phyloP scores from a whole-genome alignment of 2,329 filamentous ascomycete genomes.

The Penicillium sp. region DNA sequence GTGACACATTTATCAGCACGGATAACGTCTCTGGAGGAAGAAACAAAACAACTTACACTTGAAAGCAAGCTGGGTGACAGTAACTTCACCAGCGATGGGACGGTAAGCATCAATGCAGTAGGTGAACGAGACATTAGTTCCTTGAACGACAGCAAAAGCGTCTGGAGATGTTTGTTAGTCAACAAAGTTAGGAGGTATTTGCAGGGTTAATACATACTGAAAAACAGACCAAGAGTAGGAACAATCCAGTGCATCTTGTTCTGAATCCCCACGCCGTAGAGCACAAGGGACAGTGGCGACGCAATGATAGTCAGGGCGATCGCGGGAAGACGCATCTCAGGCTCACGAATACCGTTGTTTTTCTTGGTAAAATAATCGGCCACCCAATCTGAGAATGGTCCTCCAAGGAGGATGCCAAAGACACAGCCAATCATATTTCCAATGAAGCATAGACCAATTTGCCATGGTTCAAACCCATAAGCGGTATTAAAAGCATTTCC shows the following conservation, averaged over 20 bases:
- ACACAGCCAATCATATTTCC: background rate
- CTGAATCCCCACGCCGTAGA: background rate
- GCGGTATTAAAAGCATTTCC: background rate
- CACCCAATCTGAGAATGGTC: constrained; percentile 37
- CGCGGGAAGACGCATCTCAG: constrained; percentile 34
- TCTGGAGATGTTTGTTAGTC: background rate
- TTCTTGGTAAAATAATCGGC: constrained; percentile 29
- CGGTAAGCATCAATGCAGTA: background rate
- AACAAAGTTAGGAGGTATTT: background rate
- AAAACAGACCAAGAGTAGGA: background rate
- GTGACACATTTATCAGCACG: background rate
- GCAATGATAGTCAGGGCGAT: background rate
- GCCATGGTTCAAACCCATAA: background rate
- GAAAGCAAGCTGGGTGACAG: background rate
- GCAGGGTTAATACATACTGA: background rate
- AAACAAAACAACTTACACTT: background rate
- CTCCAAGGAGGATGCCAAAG: constrained; percentile 51
- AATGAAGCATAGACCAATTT: background rate
- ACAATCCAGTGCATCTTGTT: background rate
- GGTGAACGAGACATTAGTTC: background rate
- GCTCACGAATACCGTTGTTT: constrained; percentile 33
- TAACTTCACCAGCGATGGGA: background rate
- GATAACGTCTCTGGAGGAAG: too few species aligned
- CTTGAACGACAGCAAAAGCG: background rate
- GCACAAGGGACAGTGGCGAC: background rate